phyloP scores from a whole-genome alignment of 164 flowering plant species.

The Annona cherimola region DNA sequence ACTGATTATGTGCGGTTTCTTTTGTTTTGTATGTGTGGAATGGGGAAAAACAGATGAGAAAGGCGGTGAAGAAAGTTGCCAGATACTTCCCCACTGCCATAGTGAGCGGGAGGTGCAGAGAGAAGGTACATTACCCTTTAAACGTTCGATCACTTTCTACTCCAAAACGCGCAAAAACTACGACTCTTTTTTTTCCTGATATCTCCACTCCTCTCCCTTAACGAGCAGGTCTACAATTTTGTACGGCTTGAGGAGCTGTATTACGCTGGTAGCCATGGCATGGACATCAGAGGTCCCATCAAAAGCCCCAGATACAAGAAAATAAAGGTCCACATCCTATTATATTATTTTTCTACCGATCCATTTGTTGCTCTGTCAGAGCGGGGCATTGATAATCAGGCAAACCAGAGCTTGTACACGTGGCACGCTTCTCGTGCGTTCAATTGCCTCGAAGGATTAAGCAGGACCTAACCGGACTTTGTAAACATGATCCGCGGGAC shows the following conservation, averaged over 20 bases:
- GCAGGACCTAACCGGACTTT: too few relatives aligned
- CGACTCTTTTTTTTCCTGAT: neutral
- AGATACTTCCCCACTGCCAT: conserved; percentile 76
- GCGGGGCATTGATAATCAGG: neutral
- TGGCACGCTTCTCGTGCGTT: neutral
- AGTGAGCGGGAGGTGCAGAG: conserved; percentile 76
- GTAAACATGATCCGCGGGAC: too few relatives aligned
- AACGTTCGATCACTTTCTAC: neutral
- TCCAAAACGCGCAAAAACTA: neutral
- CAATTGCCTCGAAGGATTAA: too few relatives aligned
- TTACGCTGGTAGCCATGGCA: conserved; percentile 93
- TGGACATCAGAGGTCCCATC: conserved; percentile 85
- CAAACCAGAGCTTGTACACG: neutral
- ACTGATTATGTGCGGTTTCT: neutral
- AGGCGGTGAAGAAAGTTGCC: conserved; percentile 52
- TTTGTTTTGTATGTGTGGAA: neutral
- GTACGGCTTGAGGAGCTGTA: conserved; percentile 64
- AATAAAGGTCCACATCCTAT: conserved; percentile 17
- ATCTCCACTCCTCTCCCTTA: neutral
- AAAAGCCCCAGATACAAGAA: conserved; percentile 32
- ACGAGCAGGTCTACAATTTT: conserved; percentile 51
- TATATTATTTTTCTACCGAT: neutral
- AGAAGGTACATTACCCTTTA: conserved; percentile 50
- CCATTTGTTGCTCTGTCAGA: neutral
- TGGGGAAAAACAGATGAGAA: conserved; percentile 52